Evolutionary conservation across 164 flowering plant species (phyloP).

Genomic region (Kalanchoe fedtschenkoi): DNA sequence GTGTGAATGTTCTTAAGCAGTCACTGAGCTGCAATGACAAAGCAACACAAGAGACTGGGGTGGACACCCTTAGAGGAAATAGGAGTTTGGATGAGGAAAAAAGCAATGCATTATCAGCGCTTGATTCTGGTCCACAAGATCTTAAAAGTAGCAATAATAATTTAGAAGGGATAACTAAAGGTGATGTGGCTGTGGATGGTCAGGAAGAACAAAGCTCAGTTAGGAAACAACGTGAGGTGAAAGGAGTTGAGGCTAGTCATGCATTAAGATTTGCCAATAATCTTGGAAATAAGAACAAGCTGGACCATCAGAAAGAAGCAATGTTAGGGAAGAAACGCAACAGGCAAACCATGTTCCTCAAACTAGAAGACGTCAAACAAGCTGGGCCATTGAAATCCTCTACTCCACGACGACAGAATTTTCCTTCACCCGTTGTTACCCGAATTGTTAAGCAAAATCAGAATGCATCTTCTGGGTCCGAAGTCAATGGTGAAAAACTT

Average conservation of each 20-base stretch:
- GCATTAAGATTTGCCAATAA: conserved; percentile 57
- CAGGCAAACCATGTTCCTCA: conserved; percentile 83
- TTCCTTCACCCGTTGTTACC: conserved; percentile 36
- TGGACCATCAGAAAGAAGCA: conserved; percentile 76
- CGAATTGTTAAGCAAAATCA: conserved; percentile 62
- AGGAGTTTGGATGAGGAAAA: conserved; percentile 20
- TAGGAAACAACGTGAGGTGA: conserved; percentile 46
- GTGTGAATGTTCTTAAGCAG: conserved; percentile 19
- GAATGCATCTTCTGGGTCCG: conserved; percentile 26
- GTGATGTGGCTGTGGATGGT: conserved; percentile 23
- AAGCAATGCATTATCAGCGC: conserved; percentile 14
- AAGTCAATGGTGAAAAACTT: conserved; percentile 55
- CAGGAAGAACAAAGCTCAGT: conserved; percentile 37
- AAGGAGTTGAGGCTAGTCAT: conserved; percentile 71
- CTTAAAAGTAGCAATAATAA: conserved; percentile 16
- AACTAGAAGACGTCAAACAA: conserved; percentile 85
- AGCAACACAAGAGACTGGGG: conserved; percentile 20
- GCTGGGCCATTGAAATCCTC: conserved; percentile 67
- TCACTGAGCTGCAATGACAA: conserved; percentile 12
- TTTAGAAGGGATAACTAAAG: conserved; percentile 26
- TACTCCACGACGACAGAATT: conserved; percentile 63
- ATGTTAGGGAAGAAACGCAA: conserved; percentile 87
- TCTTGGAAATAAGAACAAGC: conserved; percentile 56
- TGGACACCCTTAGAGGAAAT: conserved; percentile 13
- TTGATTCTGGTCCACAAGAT: conserved; percentile 23